A percentile compares a stretch with the other conserved stretches of the same genome.
Conservation (phyloP, 768 basidiomycete genomes). For the Hypholoma sublateritium region DNA sequence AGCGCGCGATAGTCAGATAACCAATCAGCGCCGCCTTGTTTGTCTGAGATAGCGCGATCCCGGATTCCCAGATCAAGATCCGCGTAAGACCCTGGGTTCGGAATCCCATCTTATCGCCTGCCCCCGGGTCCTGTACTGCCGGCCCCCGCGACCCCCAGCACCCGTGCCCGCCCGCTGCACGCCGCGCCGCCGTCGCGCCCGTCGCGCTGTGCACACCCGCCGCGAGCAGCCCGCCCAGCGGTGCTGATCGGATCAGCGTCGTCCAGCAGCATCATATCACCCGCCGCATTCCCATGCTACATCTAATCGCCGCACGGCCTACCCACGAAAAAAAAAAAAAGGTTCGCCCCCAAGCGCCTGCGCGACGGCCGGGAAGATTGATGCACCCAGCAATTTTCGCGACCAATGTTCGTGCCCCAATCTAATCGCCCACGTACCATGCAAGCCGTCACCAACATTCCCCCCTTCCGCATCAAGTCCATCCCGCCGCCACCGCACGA, state of each 20-base stretch:
- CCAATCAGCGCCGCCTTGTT: conserved; percentile 34
- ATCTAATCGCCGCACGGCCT: conserved; percentile 12
- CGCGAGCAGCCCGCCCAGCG: too few species aligned
- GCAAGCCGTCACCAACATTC: too few species aligned
- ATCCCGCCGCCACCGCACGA: too few species aligned
- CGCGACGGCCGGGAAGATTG: not conserved
- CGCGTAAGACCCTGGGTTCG: not conserved
- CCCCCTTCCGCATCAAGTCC: too few species aligned
- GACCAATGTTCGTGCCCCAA: too few species aligned
- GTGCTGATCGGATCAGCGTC: conserved; percentile 20
- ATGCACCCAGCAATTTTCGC: too few species aligned
- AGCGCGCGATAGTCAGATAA: conserved; percentile 26
- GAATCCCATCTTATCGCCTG: not conserved
- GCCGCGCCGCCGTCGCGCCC: too few species aligned
- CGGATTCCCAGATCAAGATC: conserved; percentile 7
- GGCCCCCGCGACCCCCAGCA: not conserved
- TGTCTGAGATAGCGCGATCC: conserved; percentile 25
- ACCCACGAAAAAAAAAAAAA: not conserved
- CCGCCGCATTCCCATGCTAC: conserved; percentile 12
- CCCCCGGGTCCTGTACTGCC: not conserved
- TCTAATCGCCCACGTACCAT: too few species aligned
- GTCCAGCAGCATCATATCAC: conserved; percentile 22
- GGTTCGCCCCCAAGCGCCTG: not conserved
- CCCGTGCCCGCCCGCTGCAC: too few species aligned
- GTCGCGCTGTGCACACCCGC: too few species aligned